Conservation (phyloP, 2,329 filamentous ascomycete species). For the Colletotrichum lupini region DNA sequence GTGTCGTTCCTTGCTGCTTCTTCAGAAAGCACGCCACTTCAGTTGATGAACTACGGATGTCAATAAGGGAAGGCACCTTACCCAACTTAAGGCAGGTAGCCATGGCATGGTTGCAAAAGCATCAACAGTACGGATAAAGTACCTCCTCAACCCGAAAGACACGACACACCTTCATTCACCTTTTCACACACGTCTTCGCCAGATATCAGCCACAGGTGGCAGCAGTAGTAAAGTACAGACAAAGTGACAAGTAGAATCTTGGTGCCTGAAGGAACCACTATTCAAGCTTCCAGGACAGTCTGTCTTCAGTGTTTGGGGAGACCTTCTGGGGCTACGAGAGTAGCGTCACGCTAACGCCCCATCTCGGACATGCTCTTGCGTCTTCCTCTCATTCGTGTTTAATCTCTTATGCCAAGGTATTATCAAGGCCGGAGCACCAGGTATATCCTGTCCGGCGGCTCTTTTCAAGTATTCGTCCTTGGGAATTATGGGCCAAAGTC, state of each 20-base stretch:
- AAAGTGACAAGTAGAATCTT: too few species aligned
- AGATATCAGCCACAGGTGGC: not conserved
- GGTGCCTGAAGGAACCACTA: slow-evolving; percentile 3
- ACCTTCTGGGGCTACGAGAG: slow-evolving; percentile 18
- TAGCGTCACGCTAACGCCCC: slow-evolving; percentile 10
- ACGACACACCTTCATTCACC: too few species aligned
- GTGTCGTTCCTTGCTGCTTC: not conserved
- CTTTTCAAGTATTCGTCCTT: not conserved
- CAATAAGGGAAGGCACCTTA: not conserved
- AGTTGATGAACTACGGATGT: not conserved
- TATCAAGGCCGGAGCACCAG: not conserved
- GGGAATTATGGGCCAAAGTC: not conserved
- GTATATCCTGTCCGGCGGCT: not conserved
- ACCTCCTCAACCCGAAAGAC: too few species aligned
- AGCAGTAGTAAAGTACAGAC: not conserved
- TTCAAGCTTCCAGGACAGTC: slow-evolving; percentile 31
- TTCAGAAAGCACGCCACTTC: not conserved
- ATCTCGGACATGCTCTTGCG: not conserved
- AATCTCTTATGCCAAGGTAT: not conserved
- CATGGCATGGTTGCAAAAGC: not conserved
- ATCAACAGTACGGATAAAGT: not conserved
- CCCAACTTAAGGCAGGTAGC: not conserved
- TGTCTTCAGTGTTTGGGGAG: slow-evolving; percentile 7
- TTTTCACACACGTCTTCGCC: not conserved
- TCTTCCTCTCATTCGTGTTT: slow-evolving; percentile 6